Conservation (phyloP, 2,329 filamentous ascomycete genomes). For the Diplodia intermedia region DNA sequence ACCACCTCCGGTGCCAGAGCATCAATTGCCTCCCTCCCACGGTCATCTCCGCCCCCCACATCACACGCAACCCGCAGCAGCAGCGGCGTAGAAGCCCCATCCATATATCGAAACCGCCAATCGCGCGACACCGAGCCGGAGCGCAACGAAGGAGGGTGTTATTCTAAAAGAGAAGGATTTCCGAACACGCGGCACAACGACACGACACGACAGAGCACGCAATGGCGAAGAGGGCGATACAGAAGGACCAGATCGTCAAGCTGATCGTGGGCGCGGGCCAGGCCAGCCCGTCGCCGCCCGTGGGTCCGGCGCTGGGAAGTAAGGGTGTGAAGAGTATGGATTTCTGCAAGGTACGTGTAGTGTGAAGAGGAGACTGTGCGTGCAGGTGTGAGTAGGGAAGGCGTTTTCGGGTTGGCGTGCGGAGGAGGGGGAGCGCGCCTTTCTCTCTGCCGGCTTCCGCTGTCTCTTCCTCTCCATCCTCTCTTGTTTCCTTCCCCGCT, state of each 20-base stretch:
- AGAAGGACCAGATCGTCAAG: slow-evolving; percentile 74
- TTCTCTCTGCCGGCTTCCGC: neutral
- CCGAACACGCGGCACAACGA: no score
- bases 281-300: slow-evolving; percentile 91
- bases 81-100: no score
- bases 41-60: no score
- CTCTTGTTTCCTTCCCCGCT: neutral
- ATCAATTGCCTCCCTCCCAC: neutral
- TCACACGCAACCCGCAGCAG: neutral
- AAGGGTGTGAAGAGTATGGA: slow-evolving; percentile 99
- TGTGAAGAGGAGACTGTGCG: no score
- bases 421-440: no score
- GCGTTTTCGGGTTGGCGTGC: neutral
- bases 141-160: no score
- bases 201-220: slow-evolving; percentile 4
- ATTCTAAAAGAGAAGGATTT: no score
- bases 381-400: neutral
- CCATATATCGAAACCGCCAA: no score
- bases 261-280: slow-evolving; percentile 96
- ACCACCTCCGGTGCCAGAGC: neutral
- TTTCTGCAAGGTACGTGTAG: slow-evolving; percentile 84
- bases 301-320: slow-evolving; percentile 93
- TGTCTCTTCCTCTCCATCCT: neutral
- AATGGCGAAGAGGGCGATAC: slow-evolving; percentile 48
- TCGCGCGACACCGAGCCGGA: no score